These are phyloP conservation scores for Talaromyces marneffei DNA, from an alignment of 2,329 filamentous ascomycete genomes.

Conservation along the genomic window DNA sequence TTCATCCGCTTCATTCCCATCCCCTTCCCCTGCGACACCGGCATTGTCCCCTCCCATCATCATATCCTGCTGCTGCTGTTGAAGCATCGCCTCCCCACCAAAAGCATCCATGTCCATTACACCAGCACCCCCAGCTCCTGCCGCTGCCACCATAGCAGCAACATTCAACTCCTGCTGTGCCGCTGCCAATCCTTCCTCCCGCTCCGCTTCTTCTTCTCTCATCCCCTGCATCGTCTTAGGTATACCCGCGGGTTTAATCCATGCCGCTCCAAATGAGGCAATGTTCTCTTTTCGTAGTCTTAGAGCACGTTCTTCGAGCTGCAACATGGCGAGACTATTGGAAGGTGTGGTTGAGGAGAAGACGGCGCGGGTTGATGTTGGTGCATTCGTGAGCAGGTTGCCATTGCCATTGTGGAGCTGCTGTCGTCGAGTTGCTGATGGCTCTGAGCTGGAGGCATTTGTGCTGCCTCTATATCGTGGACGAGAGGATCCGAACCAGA, in stretches of 20 bases:
- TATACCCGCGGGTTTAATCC: constrained; percentile 85
- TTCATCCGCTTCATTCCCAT: constrained; percentile 34
- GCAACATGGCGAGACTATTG: constrained; percentile 62
- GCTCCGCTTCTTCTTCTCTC: constrained; percentile 82
- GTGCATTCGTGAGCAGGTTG: background rate
- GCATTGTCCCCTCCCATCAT: constrained; percentile 46
- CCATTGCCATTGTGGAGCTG: constrained; percentile 2
- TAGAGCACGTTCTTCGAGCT: constrained; percentile 70
- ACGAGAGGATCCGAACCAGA: constrained; percentile 66
- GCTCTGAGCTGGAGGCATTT: background rate
- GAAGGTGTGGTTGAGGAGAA: constrained; percentile 48
- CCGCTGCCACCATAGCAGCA: constrained; percentile 57
- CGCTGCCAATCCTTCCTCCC: constrained; percentile 75
- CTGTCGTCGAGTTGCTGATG: constrained; percentile 22
- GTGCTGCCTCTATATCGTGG: constrained; percentile 27
- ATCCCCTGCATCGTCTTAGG: constrained; percentile 84
- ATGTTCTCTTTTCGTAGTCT: constrained; percentile 74
- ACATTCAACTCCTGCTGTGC: constrained; percentile 66
- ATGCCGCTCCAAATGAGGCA: constrained; percentile 77
- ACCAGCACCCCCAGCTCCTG: background rate
- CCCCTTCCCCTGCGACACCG: constrained; percentile 37
- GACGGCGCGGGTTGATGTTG: constrained; percentile 21
- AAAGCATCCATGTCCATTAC: constrained; percentile 59
- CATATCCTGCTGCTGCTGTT: constrained; percentile 3
- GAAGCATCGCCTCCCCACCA: constrained; percentile 46